Percentiles rank a stretch among this genome's conserved stretches.
Evolutionary conservation across 345 rosid species (phyloP).

Genomic region (Euphorbia peplus): DNA sequence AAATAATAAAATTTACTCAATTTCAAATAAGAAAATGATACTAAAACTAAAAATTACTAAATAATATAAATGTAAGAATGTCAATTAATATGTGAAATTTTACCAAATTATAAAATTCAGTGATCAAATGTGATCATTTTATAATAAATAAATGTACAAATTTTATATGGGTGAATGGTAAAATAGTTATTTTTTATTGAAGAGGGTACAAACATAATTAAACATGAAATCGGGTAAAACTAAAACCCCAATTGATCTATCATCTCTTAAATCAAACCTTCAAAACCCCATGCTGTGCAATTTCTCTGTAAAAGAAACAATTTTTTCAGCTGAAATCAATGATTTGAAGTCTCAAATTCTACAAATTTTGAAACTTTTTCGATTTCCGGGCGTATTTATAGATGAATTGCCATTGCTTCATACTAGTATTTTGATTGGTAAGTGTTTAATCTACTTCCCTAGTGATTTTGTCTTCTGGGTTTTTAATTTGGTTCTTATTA

Average conservation of each 20-base stretch:
- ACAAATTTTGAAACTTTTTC: background rate
- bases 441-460: background rate
- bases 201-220: background rate
- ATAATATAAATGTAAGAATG: no score
- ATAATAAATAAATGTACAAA: no score
- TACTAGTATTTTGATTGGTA: slow-evolving; percentile 5
- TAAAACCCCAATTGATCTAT: background rate
- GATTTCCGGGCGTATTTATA: background rate
- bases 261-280: background rate
- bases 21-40: no score
- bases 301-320: background rate
- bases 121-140: no score
- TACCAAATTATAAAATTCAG: no score
- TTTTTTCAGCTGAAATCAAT: background rate
- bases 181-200: no score
- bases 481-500: no score
- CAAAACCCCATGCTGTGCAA: background rate
- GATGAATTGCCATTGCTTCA: background rate
- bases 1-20: no score
- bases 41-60: no score
- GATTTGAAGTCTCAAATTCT: background rate
- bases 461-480: no score
- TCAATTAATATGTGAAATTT: no score
- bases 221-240: background rate
- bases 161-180: no score